Evolutionary conservation across 2,329 filamentous ascomycete genomes (phyloP).

Genomic region (Lachnellula hyalina): DNA sequence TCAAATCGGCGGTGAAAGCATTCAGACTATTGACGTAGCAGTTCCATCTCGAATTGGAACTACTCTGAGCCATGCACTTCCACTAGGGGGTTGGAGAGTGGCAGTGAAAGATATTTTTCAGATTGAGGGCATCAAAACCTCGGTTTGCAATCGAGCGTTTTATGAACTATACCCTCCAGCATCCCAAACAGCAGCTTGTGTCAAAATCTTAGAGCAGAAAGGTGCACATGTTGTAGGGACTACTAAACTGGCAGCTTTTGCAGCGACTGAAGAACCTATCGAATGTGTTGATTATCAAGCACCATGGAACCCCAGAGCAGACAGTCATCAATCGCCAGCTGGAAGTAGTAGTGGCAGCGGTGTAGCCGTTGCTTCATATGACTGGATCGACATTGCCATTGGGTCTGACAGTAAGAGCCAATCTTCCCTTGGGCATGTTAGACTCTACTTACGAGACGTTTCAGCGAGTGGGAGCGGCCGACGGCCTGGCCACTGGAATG

Average conservation of each 20-base stretch:
- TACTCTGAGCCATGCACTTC: conserved; percentile 21
- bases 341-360: conserved; percentile 41
- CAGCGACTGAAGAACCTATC: conserved; percentile 11
- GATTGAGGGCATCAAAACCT: conserved; percentile 50
- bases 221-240: conserved; percentile 52
- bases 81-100: conserved; percentile 54
- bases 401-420: conserved; percentile 38
- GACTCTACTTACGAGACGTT: no score
- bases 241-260: conserved; percentile 43
- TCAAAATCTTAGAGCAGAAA: conserved; percentile 52
- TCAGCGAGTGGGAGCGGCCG: no score
- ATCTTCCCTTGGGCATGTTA: no score
- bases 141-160: conserved; percentile 54
- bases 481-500: no score
- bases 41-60: no score
- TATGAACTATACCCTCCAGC: conserved; percentile 45
- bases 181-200: conserved; percentile 42
- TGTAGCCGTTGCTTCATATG: conserved; percentile 37
- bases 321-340: conserved; percentile 39
- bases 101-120: conserved; percentile 60
- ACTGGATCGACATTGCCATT: conserved; percentile 43
- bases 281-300: conserved; percentile 17
- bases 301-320: conserved; percentile 37
- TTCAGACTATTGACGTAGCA: no score
- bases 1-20: no score